Conservation (phyloP, 768 basidiomycete genomes). For the Hericium rajendrae region DNA sequence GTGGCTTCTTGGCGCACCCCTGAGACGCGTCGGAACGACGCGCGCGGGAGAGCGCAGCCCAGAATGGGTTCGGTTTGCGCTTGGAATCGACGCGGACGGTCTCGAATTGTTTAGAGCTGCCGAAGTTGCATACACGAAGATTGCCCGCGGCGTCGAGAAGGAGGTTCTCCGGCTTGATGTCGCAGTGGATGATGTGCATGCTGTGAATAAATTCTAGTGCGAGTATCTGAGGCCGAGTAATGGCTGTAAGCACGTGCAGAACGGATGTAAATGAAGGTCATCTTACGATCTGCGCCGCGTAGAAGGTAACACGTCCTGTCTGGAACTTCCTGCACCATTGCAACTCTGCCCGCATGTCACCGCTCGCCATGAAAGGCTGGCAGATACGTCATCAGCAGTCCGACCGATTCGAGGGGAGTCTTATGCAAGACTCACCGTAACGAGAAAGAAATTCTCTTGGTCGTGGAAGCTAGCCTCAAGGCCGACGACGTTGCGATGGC, state of each 20-base stretch:
- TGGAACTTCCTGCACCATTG: not conserved
- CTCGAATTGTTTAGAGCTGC: constrained; percentile 4
- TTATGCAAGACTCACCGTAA: not conserved
- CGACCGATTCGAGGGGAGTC: not conserved
- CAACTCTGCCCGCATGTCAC: not conserved
- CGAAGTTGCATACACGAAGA: constrained; percentile 6
- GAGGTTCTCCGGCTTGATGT: constrained; percentile 10
- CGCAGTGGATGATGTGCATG: constrained; percentile 5
- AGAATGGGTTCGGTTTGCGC: not conserved
- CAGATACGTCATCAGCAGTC: not conserved
- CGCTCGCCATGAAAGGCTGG: not conserved
- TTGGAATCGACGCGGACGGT: too few species aligned
- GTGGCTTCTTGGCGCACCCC: too few species aligned
- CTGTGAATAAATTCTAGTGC: constrained; percentile 5
- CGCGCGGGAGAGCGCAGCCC: too few species aligned
- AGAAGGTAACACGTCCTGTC: not conserved
- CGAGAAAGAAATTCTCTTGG: constrained; percentile 5
- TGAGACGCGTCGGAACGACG: too few species aligned
- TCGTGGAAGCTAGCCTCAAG: constrained; percentile 8
- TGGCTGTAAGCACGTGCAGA: not conserved
- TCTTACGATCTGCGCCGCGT: constrained; percentile 7
- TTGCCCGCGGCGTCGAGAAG: constrained; percentile 3
- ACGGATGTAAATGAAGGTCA: not conserved
- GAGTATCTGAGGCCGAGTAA: not conserved
- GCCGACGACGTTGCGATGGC: not conserved